Base-by-base conservation (phyloP, 2,329 filamentous ascomycete genomes). In the Zalaria obscura region DNA sequence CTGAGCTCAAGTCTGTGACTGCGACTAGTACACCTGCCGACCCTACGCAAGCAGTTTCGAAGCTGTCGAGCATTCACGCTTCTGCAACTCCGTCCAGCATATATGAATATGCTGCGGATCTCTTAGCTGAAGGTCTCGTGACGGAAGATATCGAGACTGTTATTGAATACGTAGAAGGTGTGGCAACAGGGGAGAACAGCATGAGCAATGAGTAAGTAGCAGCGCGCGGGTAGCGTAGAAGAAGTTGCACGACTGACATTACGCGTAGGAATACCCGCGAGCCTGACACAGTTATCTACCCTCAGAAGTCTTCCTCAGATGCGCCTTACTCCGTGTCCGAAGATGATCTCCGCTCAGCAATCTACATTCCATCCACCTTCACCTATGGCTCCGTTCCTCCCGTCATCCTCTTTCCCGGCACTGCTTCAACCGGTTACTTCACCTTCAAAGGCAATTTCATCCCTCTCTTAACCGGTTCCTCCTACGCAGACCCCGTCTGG, bases 351-450 rank as follows among this genome's bases (percentile, higher is more conserved):
- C 66, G 70, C 26, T 52, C 61, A n/a, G 72, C 66, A 2, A 72
- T 76, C 40, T 65, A 66, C 50, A 72, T 75, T 36, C 70, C 72
- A 1, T 35, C 58, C 0, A 55, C 51, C 9, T 76, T 75, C 56
- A 63, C 62, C 8, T 64, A 61, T 45, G 68, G 68, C 8, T 50
- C 58, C 9, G 63, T 64, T 39, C 54, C 50, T n/a, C 70, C 70
- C 0, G 61, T 75, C 11, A 60, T 76, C 8, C 60, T 76, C 7
- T 61, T 75, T 4, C 70, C 70, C 3, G 72, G 72, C 2, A 76
- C 73, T 0, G 70, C 66, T 8, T 49, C 62, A 27, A 68, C 66
- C 8, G 71, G 67, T 2, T 67, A 65, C 36, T 54, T 56, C 27
- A 63, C 59, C 29, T 74, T 63, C 46, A 48, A 56, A 5, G 62